phyloP scores from a whole-genome alignment of 495 filamentous ascomycete species.

The Saxophila tyrrhenica region DNA sequence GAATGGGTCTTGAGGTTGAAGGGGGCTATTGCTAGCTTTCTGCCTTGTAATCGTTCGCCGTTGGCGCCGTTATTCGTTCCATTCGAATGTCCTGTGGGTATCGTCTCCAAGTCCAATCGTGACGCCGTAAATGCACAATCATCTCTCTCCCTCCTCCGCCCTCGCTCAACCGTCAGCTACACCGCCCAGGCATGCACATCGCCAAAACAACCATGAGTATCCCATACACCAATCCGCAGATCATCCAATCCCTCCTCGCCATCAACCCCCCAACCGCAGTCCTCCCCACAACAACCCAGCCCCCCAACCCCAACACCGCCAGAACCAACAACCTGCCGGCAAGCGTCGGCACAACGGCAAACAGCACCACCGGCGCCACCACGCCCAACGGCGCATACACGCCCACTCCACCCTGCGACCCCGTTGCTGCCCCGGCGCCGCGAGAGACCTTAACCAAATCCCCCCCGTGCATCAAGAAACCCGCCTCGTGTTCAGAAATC shows the following conservation, averaged over 20 bases:
- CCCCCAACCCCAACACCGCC: conserved; percentile 11
- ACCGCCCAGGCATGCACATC: conserved; percentile 9
- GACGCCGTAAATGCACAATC: neutral
- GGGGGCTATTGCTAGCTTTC: neutral
- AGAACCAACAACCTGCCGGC: conserved; percentile 13
- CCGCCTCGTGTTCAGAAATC: conserved; percentile 53
- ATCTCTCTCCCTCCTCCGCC: neutral
- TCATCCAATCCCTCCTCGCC: conserved; percentile 14
- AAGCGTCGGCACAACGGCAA: conserved; percentile 13
- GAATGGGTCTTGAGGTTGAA: neutral
- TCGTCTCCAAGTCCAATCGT: neutral
- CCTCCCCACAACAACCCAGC: conserved; percentile 8
- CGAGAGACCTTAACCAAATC: conserved; percentile 47
- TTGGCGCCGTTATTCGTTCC: neutral
- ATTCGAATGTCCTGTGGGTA: neutral
- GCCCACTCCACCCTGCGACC: neutral
- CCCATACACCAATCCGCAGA: conserved; percentile 16
- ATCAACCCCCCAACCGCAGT: conserved; percentile 2
- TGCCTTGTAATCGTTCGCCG: neutral
- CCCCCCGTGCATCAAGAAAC: conserved; percentile 51
- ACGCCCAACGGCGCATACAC: conserved; percentile 10
- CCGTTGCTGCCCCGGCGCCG: neutral
- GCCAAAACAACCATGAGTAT: conserved; percentile 12
- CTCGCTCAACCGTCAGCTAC: neutral
- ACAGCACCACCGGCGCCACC: conserved; percentile 15